Base-by-base conservation (phyloP, 2,329 filamentous ascomycete species). In the Aspergillus fructus region DNA sequence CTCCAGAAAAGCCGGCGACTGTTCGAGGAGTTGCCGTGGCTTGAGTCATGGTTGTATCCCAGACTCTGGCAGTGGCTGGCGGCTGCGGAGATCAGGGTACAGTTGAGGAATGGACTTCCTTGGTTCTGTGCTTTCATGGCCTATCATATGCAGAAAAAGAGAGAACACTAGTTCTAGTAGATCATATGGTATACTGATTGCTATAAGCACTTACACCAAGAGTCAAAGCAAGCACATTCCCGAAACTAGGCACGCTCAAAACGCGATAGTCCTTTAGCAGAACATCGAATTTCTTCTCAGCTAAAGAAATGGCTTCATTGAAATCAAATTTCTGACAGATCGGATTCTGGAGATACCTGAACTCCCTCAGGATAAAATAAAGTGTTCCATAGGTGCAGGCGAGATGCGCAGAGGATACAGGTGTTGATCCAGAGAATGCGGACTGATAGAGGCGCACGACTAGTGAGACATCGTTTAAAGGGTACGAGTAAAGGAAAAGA, bases 1-100 rank as follows among this genome's bases (percentile, higher is more conserved):
- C 60, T 58, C 65, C 65, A 67, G 47, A 67, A 67, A 7, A 66
- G 11, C 7, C 62, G 59, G 24, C 64, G 62, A 30, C 58, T 62
- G 24, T 57, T 60, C 11, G 62, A 51, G 2, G 58, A 21, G 19
- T 61, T 59, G 1, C 33, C 52, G 41, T 64, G 61, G 3, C 40
- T 60, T 19, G 47, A 49, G 27, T 64, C 60, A 17, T 58, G 60
- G 43, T 65, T 60, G 40, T 61, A 65, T 5, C 60, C 61, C 19
- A 67, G 55, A 39, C 56, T 61, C 45, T 63, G 65, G 27, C 62
- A 65, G 47, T 66, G 62, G 5, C 53, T 61, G 11, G 59, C 61
- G 30, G 63, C 62, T 9, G 60, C 51, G 7, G 63, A 61, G 19
- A 65, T 53, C 34, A 64, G 39, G 17, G 58, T 61, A 30, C 48